Evolutionary conservation across 2,329 filamentous ascomycete genomes (phyloP).

Genomic region (Fusarium sp.): DNA sequence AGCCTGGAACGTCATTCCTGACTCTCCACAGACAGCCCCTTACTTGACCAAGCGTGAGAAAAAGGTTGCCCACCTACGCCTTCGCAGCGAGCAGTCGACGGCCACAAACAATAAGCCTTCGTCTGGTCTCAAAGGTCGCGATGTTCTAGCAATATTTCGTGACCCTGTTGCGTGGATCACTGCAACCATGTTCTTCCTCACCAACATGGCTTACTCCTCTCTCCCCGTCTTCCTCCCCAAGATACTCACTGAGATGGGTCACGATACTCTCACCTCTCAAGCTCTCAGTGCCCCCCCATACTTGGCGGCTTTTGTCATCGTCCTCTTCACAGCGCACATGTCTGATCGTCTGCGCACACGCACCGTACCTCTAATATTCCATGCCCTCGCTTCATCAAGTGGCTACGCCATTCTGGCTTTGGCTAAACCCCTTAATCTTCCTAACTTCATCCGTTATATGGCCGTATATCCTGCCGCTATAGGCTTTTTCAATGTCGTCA

Average conservation of each 20-base stretch:
- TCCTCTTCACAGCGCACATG: slow-evolving; percentile 76
- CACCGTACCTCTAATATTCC: slow-evolving; percentile 72
- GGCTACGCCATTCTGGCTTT: slow-evolving; percentile 72
- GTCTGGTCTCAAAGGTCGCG: slow-evolving; percentile 60
- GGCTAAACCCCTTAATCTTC: slow-evolving; percentile 57
- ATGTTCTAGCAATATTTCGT: slow-evolving; percentile 60
- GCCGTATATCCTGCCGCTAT: slow-evolving; percentile 81
- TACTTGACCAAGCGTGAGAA: slow-evolving; percentile 72
- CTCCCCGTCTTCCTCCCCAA: slow-evolving; percentile 89
- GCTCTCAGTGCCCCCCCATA: slow-evolving; percentile 85
- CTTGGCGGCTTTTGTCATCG: slow-evolving; percentile 75
- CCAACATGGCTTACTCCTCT: slow-evolving; percentile 88
- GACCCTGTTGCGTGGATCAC: slow-evolving; percentile 69
- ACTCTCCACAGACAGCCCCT: slow-evolving; percentile 72
- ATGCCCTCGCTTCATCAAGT: slow-evolving; percentile 71
- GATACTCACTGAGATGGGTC: slow-evolving; percentile 81
- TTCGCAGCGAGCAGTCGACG: slow-evolving; percentile 61
- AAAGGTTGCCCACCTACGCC: slow-evolving; percentile 75
- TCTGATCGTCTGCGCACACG: slow-evolving; percentile 75
- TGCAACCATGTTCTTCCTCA: slow-evolving; percentile 84
- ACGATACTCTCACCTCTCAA: slow-evolving; percentile 74
- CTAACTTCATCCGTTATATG: slow-evolving; percentile 69
- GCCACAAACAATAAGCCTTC: slow-evolving; percentile 28
- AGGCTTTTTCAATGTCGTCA: slow-evolving; percentile 87
- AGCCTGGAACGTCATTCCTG: slow-evolving; percentile 80